A percentile compares a stretch with the other conserved stretches of the same genome.
phyloP scores from a whole-genome alignment of 345 rosid species.

The Citrus reticulata region DNA sequence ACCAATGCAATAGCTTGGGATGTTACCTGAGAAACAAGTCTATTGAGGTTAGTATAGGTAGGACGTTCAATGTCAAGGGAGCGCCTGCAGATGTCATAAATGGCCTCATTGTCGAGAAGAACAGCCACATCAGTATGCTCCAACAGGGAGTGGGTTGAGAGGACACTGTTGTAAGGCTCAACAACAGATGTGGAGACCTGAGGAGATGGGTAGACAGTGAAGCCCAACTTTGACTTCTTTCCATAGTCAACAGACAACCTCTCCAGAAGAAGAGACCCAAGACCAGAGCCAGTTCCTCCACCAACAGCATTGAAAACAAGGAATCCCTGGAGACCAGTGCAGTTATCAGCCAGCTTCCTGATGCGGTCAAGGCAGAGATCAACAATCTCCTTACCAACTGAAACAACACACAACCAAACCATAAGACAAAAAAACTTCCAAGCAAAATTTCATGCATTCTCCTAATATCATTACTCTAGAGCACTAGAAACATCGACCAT shows the following conservation, averaged over 20 bases:
- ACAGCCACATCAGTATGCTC: slow-evolving; percentile 76
- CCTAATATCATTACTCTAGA: no score
- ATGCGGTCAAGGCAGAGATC: slow-evolving; percentile 76
- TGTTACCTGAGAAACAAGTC: slow-evolving; percentile 66
- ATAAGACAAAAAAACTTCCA: no score
- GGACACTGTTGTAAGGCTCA: slow-evolving; percentile 81
- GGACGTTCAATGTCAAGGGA: slow-evolving; percentile 73
- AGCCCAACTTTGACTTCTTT: slow-evolving; percentile 70
- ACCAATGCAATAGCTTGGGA: background rate
- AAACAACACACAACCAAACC: background rate
- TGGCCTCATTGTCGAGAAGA: slow-evolving; percentile 52
- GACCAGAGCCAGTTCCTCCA: slow-evolving; percentile 86
- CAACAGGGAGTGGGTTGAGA: slow-evolving; percentile 67
- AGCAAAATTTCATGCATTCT: no score
- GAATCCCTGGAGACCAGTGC: slow-evolving; percentile 85
- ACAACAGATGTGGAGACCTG: slow-evolving; percentile 77
- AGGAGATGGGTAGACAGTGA: slow-evolving; percentile 78
- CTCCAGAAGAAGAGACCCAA: slow-evolving; percentile 73
- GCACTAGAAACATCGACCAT: no score
- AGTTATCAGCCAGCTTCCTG: slow-evolving; percentile 76
- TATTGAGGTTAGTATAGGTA: slow-evolving; percentile 73
- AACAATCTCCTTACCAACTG: slow-evolving; percentile 81
- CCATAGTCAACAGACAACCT: slow-evolving; percentile 73
- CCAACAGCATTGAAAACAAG: slow-evolving; percentile 80
- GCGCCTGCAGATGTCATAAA: slow-evolving; percentile 75